Base-by-base conservation (phyloP, 2,329 filamentous ascomycete species). In the Exophiala mesophila region DNA sequence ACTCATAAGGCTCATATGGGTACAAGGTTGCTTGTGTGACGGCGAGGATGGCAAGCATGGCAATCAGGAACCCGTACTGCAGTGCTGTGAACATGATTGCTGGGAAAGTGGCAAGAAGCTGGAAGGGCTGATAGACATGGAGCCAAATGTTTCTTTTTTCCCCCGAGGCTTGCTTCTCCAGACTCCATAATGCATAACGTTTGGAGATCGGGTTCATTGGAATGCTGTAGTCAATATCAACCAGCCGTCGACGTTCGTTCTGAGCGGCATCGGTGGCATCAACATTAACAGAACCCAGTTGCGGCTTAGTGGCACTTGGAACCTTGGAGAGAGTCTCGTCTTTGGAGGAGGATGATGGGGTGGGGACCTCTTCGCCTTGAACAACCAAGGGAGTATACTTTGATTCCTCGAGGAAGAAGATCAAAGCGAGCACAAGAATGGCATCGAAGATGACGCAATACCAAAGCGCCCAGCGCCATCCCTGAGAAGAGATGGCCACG, bases 1-100 rank as follows among this genome's bases (percentile, higher is more conserved):
- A 65, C 2, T 50, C 41, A 29, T 65, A 65, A 2, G 61, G 62
- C 1, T 59, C 57, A 10, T 55, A 37, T 0, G 65, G 57, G 19
- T 69, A 67, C 21, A 63, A 49, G 8, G 64, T 58, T 0, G 66
- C 59, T 0, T 61, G 50, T 0, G 64, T 57, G 1, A 54, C 59
- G 0, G 60, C 50, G 3, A 61, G 35, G 4, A 63, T 52, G 0
- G 61, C 60, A 2, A 67, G 52, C 60, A 61, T 64, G n/a, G 56
- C 59, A 2, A 69, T 57, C 0, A 63, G 54, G 0, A 58, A 59
- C 3, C 64, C 66, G 31, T 68, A 69, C 33, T 68, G 63, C 1
- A 70, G 17, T 0, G 58, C 63, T 0, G 62, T 63, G 37, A 65
- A 69, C 17, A 65, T 35, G 7, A 70, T 61, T 1, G 66, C 63